Evolutionary conservation across 2,329 filamentous ascomycete genomes (phyloP), one percentile per base, ranked within the genome.

Genomic region (Apiospora saccharicola): DNA sequence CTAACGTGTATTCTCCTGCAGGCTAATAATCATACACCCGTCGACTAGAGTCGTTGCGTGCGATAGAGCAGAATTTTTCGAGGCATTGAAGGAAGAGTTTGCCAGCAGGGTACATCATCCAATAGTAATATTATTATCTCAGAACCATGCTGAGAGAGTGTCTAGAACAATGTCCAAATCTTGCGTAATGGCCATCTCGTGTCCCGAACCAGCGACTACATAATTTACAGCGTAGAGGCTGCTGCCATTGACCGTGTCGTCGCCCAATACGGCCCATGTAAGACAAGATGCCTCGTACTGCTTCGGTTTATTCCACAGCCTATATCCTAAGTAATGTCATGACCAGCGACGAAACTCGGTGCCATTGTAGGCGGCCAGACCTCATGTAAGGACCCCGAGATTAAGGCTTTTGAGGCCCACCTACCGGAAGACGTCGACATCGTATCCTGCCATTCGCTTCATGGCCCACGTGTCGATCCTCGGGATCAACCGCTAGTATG

Each of bases 191-290:
- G 97, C 78, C 95, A 98, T 85, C 89, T 96, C 82, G 96, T 99
- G 78, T 98, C 96, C 78, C 92, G 96, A 85, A 91, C 92, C 83
- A 98, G 95, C 91, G 96, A 98, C 88, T 98, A 95, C 83, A 98
- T 98, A 85, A 95, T 99, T 81, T 99, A 99, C 89, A 97, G 93
- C 84, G 96, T 99, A 83, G 96, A 98, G 84, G 96, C 96, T 74
- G 94, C 95, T 78, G 90, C 92, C 76, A 97, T 99, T 82, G 93
- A 94, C 81, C 89, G 89, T 76, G 94, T 98, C 78, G 96, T 98
- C 79, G 92, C 92, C 75, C 87, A 92, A 79, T 99, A 94, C 83
- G 96, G 95, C 75, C 96, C 96, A 78, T 98, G 95, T 98, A 94
- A 86, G 92, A 43, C 49, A 14, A 41, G 37, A 22, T 34, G 19